Conservation (phyloP, 2,329 filamentous ascomycete genomes). For the Diplodia scrobiculata region DNA sequence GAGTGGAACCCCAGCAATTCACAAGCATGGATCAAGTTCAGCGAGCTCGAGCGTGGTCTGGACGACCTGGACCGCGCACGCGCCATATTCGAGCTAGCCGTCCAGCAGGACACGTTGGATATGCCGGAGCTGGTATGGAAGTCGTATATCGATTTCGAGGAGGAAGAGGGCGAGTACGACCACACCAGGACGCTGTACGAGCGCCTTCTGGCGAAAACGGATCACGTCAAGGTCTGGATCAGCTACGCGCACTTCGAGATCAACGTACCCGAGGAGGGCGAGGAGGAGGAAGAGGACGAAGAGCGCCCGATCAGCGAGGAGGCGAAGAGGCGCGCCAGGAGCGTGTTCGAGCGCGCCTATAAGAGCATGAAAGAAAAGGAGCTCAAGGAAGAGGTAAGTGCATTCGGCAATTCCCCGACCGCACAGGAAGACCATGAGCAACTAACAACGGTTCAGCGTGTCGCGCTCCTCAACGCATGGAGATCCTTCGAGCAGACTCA, state of each 20-base stretch:
- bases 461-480: conserved; percentile 88
- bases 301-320: conserved; percentile 70
- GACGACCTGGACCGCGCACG: conserved; percentile 86
- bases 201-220: conserved; percentile 87
- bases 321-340: conserved; percentile 78
- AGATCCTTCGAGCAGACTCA: conserved; percentile 87
- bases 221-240: conserved; percentile 99
- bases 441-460: conserved; percentile 59
- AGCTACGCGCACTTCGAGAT: conserved; percentile 98
- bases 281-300: conserved; percentile 64
- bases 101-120: conserved; percentile 79
- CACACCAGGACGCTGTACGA: conserved; percentile 82
- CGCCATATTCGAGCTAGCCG: conserved; percentile 88
- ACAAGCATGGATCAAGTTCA: conserved; percentile 95
- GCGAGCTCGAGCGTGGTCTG: conserved; percentile 85
- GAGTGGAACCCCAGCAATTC: conserved; percentile 89
- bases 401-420: not conserved
- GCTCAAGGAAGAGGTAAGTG: conserved; percentile 76
- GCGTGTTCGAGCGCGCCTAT: conserved; percentile 82
- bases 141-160: conserved; percentile 97
- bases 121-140: conserved; percentile 99
- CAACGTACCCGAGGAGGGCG: conserved; percentile 76
- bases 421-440: not conserved
- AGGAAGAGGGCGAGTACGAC: conserved; percentile 90
- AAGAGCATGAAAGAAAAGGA: conserved; percentile 85